Conservation (phyloP, 192 early-diverging fungal genomes). For the Backusella circina region DNA sequence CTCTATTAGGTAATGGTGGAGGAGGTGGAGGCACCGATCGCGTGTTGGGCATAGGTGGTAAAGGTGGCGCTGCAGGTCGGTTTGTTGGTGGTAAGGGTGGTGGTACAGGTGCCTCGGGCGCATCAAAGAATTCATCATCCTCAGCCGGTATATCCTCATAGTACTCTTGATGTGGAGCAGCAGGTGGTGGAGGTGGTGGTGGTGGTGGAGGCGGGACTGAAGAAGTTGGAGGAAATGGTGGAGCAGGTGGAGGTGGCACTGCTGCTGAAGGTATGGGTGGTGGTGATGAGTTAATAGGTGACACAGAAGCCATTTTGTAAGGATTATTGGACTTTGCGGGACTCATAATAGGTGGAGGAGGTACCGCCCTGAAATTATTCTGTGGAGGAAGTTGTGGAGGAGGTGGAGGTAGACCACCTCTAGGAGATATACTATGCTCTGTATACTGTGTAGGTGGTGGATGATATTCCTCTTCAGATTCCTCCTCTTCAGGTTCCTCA, state of each 20-base stretch:
- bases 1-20: slow-evolving; percentile 23
- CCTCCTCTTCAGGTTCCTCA: background rate
- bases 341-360: background rate
- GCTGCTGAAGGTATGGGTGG: slow-evolving; percentile 5
- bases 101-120: slow-evolving; percentile 7
- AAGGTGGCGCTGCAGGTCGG: slow-evolving; percentile 10
- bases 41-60: slow-evolving; percentile 17
- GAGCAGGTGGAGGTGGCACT: background rate
- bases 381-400: background rate
- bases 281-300: slow-evolving; percentile 1
- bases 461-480: background rate
- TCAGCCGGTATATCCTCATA: background rate
- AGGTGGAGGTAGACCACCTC: background rate
- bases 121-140: slow-evolving; percentile 22
- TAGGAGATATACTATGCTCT: background rate
- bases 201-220: background rate
- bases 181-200: slow-evolving; percentile 9
- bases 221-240: background rate
- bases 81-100: slow-evolving; percentile 4
- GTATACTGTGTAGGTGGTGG: background rate
- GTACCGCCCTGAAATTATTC: background rate
- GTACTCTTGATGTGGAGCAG: background rate
- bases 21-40: slow-evolving; percentile 20
- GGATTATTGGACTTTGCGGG: slow-evolving; percentile 21
- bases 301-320: slow-evolving; percentile 15